Percentiles rank a stretch among this genome's conserved stretches.
Conservation (phyloP, 148 eudicot genomes). For the Fagopyrum homotropicum region DNA sequence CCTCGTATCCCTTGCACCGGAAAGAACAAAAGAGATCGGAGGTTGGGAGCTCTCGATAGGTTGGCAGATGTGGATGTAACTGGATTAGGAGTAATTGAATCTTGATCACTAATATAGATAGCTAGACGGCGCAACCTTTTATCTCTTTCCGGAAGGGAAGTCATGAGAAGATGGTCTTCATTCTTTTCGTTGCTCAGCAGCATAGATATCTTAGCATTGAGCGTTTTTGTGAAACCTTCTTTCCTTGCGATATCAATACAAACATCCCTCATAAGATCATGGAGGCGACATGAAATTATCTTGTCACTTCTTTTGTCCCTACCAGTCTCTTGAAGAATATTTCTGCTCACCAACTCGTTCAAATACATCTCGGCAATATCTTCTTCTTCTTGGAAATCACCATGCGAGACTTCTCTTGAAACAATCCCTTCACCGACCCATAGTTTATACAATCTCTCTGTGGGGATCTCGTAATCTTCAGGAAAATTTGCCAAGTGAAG, state of each 20-base stretch:
- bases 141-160: background rate
- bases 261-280: background rate
- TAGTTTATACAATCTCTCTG: background rate
- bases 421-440: slow-evolving; percentile 2
- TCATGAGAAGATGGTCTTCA: background rate
- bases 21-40: no score
- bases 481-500: background rate
- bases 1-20: no score
- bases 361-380: background rate
- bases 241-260: background rate
- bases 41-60: background rate
- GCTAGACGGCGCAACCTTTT: background rate
- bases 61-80: background rate
- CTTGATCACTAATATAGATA: background rate
- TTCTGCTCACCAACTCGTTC: background rate
- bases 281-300: background rate
- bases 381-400: background rate
- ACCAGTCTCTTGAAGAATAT: background rate
- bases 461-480: background rate
- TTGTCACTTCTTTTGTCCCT: background rate
- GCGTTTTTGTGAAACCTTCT: background rate
- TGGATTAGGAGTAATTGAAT: background rate
- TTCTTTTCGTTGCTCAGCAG: background rate
- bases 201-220: background rate
- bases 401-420: background rate